These are phyloP conservation scores for Penicillium longicatenatum DNA, from an alignment of 495 filamentous ascomycete genomes.

Conservation along the genomic window DNA sequence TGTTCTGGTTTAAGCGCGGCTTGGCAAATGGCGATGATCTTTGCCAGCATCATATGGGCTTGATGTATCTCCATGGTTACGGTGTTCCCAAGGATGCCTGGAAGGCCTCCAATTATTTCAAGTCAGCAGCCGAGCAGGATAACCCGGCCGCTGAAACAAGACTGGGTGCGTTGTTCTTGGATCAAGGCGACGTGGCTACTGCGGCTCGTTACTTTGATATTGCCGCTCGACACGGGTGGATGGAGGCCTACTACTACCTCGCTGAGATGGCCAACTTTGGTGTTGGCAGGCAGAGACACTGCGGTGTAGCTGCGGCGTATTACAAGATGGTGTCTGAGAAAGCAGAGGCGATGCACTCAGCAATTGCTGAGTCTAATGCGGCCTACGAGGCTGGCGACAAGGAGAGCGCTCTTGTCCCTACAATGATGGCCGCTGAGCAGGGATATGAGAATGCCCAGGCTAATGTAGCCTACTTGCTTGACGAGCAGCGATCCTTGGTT, in stretches of 20 bases:
- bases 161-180: conserved; percentile 83
- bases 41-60: conserved; percentile 81
- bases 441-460: conserved; percentile 92
- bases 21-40: conserved; percentile 76
- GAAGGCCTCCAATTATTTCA: conserved; percentile 79
- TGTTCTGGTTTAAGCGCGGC: conserved; percentile 86
- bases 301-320: conserved; percentile 76
- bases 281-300: conserved; percentile 77
- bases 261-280: conserved; percentile 86
- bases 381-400: conserved; percentile 83
- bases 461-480: conserved; percentile 91
- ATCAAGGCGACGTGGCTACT: conserved; percentile 77
- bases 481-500: conserved; percentile 71
- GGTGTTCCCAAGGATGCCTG: conserved; percentile 73
- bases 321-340: conserved; percentile 96
- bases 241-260: conserved; percentile 94
- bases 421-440: conserved; percentile 94
- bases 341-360: conserved; percentile 80
- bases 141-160: conserved; percentile 79
- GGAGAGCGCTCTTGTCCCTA: conserved; percentile 81
- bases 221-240: conserved; percentile 83
- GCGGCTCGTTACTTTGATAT: conserved; percentile 89
- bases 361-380: conserved; percentile 81
- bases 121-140: conserved; percentile 81
- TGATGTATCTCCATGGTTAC: conserved; percentile 86